These are phyloP conservation scores for Didymella exigua DNA, from an alignment of 2,329 filamentous ascomycete species.

Conservation along the genomic window DNA sequence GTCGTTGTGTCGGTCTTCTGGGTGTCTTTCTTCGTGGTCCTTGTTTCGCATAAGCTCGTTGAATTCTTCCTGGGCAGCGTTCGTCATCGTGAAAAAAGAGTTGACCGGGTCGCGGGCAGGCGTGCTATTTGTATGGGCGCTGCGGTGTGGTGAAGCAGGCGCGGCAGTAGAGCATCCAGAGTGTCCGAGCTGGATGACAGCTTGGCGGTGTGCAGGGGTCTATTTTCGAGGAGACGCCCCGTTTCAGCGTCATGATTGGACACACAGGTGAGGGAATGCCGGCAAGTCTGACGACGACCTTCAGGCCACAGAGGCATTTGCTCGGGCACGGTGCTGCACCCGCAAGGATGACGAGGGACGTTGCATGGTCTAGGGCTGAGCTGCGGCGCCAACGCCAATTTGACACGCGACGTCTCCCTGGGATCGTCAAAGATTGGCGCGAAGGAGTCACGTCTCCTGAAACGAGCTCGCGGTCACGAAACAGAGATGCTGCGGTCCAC, in stretches of 20 bases:
- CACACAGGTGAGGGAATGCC: conserved; percentile 22
- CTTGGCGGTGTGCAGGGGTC: conserved; percentile 20
- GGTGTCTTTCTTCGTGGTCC: conserved; percentile 50
- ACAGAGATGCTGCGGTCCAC: conserved; percentile 23
- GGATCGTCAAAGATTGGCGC: conserved; percentile 29
- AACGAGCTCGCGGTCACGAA: conserved; percentile 30
- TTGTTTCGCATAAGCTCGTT: conserved; percentile 58
- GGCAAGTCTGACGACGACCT: conserved; percentile 16
- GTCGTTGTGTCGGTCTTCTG: conserved; percentile 60
- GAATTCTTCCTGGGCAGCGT: conserved; percentile 58
- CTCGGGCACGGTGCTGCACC: conserved; percentile 7
- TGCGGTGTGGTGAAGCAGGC: conserved; percentile 18
- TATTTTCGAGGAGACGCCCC: conserved; percentile 15
- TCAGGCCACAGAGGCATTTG: conserved; percentile 4
- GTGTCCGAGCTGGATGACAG: conserved; percentile 17
- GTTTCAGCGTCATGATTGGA: conserved; percentile 28
- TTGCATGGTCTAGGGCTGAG: conserved; percentile 22
- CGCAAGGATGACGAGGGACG: conserved; percentile 9
- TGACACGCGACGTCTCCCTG: conserved; percentile 22
- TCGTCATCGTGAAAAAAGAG: conserved; percentile 48
- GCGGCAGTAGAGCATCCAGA: conserved; percentile 10
- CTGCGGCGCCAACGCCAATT: conserved; percentile 5
- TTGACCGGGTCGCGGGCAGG: conserved; percentile 10
- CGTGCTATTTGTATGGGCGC: conserved; percentile 17
- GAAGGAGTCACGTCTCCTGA: conserved; percentile 22